These are phyloP conservation scores for Proliferodiscus dingleyae DNA, from an alignment of 2,329 filamentous ascomycete species.

Conservation along the genomic window DNA sequence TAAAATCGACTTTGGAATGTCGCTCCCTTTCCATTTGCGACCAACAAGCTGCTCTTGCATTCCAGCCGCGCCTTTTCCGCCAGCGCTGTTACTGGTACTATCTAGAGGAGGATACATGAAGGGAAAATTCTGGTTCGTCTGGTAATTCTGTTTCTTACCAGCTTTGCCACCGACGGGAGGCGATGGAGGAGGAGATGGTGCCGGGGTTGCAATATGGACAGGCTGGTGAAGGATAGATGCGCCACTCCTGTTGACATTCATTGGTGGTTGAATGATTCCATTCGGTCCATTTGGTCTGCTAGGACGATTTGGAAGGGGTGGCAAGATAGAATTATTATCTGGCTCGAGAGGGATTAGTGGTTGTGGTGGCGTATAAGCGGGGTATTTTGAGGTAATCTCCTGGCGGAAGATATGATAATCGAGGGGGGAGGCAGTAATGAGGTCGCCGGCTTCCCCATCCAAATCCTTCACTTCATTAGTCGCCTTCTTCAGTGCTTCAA, in stretches of 20 bases:
- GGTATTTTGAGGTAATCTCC: conserved; percentile 96
- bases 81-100: conserved; percentile 79
- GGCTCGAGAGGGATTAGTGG: conserved; percentile 79
- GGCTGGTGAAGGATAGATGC: conserved; percentile 89
- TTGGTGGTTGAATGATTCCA: conserved; percentile 55
- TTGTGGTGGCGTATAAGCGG: conserved; percentile 86
- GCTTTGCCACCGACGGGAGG: conserved; percentile 83
- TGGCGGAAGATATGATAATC: conserved; percentile 96
- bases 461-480: conserved; percentile 50
- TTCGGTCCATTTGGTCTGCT: conserved; percentile 55
- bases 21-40: conserved; percentile 85
- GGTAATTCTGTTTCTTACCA: conserved; percentile 98
- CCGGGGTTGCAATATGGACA: conserved; percentile 97
- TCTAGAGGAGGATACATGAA: conserved; percentile 96
- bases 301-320: conserved; percentile 73
- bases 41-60: conserved; percentile 76
- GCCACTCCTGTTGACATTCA: conserved; percentile 50
- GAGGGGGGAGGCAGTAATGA: conserved; percentile 87
- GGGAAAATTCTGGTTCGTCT: conserved; percentile 97
- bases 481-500: conserved; percentile 68
- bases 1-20: conserved; percentile 89
- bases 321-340: conserved; percentile 86
- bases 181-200: conserved; percentile 90
- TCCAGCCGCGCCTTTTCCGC: conserved; percentile 80
- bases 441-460: conserved; percentile 50